Conservation (phyloP, 192 early-diverging fungal species). For the Podila verticillata region DNA sequence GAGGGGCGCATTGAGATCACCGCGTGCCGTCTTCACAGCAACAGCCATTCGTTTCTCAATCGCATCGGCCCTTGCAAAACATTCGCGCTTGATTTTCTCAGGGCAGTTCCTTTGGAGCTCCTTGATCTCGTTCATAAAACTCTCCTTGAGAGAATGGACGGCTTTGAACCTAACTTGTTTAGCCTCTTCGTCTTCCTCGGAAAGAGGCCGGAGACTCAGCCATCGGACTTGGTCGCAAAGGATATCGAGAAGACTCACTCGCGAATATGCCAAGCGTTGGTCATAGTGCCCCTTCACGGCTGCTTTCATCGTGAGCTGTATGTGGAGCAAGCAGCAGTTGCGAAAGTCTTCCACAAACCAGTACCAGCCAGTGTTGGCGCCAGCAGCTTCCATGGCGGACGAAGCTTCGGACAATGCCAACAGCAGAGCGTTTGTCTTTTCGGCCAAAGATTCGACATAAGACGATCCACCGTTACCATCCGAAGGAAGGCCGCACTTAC, state of each 20-base stretch:
- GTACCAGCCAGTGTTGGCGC: conserved; percentile 29
- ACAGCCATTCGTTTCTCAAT: conserved; percentile 25
- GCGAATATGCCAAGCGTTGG: conserved; percentile 10
- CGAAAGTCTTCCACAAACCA: conserved; percentile 44
- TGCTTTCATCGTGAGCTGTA: not conserved
- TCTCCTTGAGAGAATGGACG: not conserved
- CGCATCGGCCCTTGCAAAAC: not conserved
- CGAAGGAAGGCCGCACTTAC: conserved; percentile 32
- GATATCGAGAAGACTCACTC: conserved; percentile 3
- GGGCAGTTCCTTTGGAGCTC: conserved; percentile 11
- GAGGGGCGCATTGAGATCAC: conserved; percentile 10
- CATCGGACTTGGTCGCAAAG: not conserved
- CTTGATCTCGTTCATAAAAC: conserved; percentile 8
- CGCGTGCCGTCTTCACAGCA: conserved; percentile 4
- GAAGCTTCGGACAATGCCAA: conserved; percentile 6
- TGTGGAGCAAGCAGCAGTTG: conserved; percentile 7
- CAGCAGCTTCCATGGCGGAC: conserved; percentile 1
- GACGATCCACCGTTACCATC: conserved; percentile 24
- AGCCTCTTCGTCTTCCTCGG: not conserved
- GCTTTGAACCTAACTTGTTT: not conserved
- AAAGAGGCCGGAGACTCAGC: conserved; percentile 3
- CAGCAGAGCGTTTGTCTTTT: conserved; percentile 17
- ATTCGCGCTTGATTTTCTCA: conserved; percentile 15
- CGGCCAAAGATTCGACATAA: conserved; percentile 28
- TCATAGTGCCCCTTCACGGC: conserved; percentile 4